Percentiles rank a stretch among this genome's conserved stretches.
These are phyloP conservation scores for Astraeus odoratus DNA, from an alignment of 768 basidiomycete species.

Conservation along the genomic window DNA sequence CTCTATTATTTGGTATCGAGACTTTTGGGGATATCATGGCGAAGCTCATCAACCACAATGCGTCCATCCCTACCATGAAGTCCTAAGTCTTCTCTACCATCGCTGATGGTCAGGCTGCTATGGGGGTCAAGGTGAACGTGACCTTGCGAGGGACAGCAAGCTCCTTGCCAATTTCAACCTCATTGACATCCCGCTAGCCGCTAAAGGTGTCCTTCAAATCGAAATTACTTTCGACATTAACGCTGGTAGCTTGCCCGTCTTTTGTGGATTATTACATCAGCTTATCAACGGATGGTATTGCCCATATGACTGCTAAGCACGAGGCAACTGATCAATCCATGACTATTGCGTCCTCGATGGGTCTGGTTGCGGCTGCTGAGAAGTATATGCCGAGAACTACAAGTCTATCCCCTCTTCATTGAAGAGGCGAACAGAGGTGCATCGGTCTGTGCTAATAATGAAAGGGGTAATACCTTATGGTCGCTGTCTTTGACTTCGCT, in stretches of 20 bases:
- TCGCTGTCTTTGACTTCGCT: not conserved
- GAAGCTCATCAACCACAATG: conserved; percentile 96
- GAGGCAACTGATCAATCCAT: conserved; percentile 90
- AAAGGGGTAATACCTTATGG: conserved; percentile 61
- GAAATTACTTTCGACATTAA: conserved; percentile 96
- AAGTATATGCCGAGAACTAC: conserved; percentile 89
- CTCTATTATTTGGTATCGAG: conserved; percentile 91
- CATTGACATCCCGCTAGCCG: conserved; percentile 86
- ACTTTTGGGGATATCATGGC: conserved; percentile 99
- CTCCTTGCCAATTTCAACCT: conserved; percentile 99
- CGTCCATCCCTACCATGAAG: conserved; percentile 99
- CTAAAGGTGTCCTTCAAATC: conserved; percentile 71
- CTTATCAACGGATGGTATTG: conserved; percentile 70
- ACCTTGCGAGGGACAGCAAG: conserved; percentile 97
- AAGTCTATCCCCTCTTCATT: conserved; percentile 79
- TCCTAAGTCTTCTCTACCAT: conserved; percentile 98
- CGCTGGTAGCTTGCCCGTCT: conserved; percentile 45
- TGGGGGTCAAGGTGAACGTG: conserved; percentile 99
- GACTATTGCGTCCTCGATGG: conserved; percentile 97
- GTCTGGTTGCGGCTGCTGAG: conserved; percentile 94
- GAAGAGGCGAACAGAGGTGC: conserved; percentile 97
- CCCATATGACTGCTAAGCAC: conserved; percentile 94
- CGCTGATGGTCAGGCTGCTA: conserved; percentile 98
- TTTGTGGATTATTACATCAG: not conserved
- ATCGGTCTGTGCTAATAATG: conserved; percentile 88